phyloP scores from a whole-genome alignment of 352 stramenopile genomes.

The Phytophthora nicotianae region DNA sequence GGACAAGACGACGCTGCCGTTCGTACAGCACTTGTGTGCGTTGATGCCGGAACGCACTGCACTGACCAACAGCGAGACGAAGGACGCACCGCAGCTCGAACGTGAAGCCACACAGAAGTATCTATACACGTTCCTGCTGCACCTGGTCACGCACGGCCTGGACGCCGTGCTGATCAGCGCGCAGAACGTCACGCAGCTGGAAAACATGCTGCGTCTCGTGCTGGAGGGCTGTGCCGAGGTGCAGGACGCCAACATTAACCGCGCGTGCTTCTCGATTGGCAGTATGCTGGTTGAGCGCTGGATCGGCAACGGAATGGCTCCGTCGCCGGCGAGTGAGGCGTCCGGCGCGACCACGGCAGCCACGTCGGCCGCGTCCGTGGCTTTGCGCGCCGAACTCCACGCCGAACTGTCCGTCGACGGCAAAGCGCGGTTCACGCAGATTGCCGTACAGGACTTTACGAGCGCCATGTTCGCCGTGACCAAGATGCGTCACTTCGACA shows the following conservation, averaged over 20 bases:
- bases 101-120: constrained; percentile 83
- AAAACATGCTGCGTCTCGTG: constrained; percentile 70
- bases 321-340: constrained; percentile 32
- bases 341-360: constrained; percentile 19
- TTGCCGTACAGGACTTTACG: constrained; percentile 73
- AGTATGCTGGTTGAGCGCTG: constrained; percentile 72
- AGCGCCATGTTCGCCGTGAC: constrained; percentile 73
- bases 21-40: constrained; percentile 73
- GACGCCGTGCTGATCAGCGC: constrained; percentile 67
- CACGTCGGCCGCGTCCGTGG: constrained; percentile 30
- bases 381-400: constrained; percentile 33
- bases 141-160: constrained; percentile 74
- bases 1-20: constrained; percentile 65
- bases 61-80: constrained; percentile 54
- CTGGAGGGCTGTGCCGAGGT: constrained; percentile 73
- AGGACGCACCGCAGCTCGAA: constrained; percentile 78
- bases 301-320: constrained; percentile 41
- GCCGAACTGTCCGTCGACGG: constrained; percentile 38
- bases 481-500: constrained; percentile 71
- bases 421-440: constrained; percentile 57
- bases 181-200: constrained; percentile 67
- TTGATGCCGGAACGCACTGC: constrained; percentile 69
- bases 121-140: constrained; percentile 79
- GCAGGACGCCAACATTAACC: constrained; percentile 76
- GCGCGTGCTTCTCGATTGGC: constrained; percentile 73